Base-by-base conservation (phyloP, 2,329 filamentous ascomycete species). In the Mycosphaerella arachidis region DNA sequence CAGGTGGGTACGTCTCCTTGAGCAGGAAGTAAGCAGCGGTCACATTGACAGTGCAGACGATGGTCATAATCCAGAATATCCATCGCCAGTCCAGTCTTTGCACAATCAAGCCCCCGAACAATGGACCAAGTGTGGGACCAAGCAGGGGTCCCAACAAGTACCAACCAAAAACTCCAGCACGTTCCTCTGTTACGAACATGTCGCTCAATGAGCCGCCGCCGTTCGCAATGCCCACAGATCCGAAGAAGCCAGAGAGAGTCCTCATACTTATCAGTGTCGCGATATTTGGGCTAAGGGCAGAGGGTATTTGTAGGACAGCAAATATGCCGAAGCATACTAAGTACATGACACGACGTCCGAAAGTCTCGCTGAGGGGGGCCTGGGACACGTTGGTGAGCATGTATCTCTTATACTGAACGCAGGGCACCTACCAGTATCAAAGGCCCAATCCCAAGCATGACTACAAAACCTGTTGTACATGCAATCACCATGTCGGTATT, bases 151-250 rank as follows among this genome's bases (percentile, higher is more conserved):
- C 77, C 0, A 79, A 66, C 1, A 79, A 65, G 62, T 79, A 80
- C 74, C 75, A 79, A 2, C 77, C 77, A 60, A 79, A 78, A 0
- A 81, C 73, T 4, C 75, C 74, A 9, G 78, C 79, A 60, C 80
- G 69, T 59, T 81, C 72, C 27, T 68, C 73, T 0, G 78, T 76
- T 27, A 73, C 64, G 57, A 81, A 82, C 79, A 82, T 82, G 56
- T 82, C 81, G 52, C 71, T 75, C n/a, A 82, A 79, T 0, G 77
- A 81, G 1, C 80, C 79, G 6, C 80, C 80, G 1, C 81, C 81
- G 67, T 80, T 81, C 0, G 79, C 78, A 51, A 81, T 77, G 0
- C 78, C 78, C 0, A 82, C 76, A 62, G 75, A 78, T 1, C 80
- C 80, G 65, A 81, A 82, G 68, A 82, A 81, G 4, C 79, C 80